These are phyloP conservation scores for Orbilia blumenaviensis DNA, from an alignment of 2,329 filamentous ascomycete species.

Conservation along the genomic window DNA sequence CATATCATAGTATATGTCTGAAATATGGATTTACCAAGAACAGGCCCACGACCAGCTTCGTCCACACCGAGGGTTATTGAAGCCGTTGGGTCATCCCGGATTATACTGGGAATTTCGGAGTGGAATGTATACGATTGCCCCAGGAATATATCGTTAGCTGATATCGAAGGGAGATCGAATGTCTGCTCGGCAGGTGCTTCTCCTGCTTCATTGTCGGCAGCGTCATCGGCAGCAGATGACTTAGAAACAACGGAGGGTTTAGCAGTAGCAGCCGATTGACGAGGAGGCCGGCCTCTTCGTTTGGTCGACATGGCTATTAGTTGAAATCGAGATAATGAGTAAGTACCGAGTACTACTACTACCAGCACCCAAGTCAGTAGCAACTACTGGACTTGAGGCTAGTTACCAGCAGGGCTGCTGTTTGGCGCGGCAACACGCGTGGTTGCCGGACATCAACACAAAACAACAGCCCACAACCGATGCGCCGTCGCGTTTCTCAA, in stretches of 20 bases:
- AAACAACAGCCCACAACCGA: not conserved
- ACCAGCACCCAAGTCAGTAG: too few relatives aligned
- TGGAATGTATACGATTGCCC: conserved; percentile 77
- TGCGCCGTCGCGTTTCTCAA: conserved; percentile 9
- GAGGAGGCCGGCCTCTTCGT: conserved; percentile 35
- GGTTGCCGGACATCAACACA: conserved; percentile 13
- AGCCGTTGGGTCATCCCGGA: conserved; percentile 65
- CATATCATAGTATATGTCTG: not conserved
- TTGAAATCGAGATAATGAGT: not conserved
- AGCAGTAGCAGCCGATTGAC: not conserved
- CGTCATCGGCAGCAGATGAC: not conserved
- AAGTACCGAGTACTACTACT: too few relatives aligned
- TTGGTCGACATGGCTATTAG: not conserved
- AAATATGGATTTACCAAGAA: conserved; percentile 66
- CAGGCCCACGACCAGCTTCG: conserved; percentile 64
- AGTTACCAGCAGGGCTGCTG: too few relatives aligned
- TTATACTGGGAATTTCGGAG: conserved; percentile 72
- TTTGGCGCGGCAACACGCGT: conserved; percentile 14
- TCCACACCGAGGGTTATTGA: conserved; percentile 63
- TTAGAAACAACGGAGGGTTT: not conserved
- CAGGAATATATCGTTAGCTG: conserved; percentile 67
- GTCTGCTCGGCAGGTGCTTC: not conserved
- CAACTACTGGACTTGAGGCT: too few relatives aligned
- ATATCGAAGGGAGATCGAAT: conserved; percentile 76
- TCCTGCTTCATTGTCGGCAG: not conserved